Conservation (phyloP, 106 monocot species). For the Iris macrosiphon region DNA sequence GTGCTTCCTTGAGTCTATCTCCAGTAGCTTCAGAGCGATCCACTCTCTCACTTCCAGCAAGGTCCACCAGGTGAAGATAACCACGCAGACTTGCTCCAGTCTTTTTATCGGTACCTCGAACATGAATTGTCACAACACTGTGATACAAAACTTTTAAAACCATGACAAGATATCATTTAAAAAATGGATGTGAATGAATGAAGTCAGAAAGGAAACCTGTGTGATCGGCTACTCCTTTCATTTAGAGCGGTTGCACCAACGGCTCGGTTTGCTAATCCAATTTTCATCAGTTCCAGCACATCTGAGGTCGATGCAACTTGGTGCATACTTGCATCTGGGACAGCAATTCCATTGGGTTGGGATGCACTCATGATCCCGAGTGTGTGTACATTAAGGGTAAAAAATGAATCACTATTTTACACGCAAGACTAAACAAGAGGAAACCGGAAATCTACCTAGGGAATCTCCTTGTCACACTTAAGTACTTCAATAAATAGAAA, state of each 20-base stretch:
- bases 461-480: too few species aligned
- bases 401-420: too few species aligned
- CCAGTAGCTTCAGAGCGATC: conserved; percentile 84
- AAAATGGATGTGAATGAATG: not conserved
- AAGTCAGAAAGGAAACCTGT: conserved; percentile 34
- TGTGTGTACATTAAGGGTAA: conserved; percentile 46
- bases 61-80: conserved; percentile 77
- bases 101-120: conserved; percentile 69
- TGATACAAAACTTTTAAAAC: conserved; percentile 4
- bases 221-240: conserved; percentile 89
- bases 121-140: conserved; percentile 87
- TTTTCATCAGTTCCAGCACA: conserved; percentile 65
- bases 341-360: conserved; percentile 77
- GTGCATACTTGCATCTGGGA: conserved; percentile 80
- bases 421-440: too few species aligned
- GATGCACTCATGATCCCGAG: conserved; percentile 79
- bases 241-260: conserved; percentile 83
- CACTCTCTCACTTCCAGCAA: conserved; percentile 90
- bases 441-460: too few species aligned
- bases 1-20: conserved; percentile 80
- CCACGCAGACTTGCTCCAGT: conserved; percentile 57
- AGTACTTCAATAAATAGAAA: too few species aligned
- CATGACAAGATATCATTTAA: too few species aligned
- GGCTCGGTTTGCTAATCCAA: conserved; percentile 70
- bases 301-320: conserved; percentile 68